Base-by-base conservation (phyloP, 441 rosid species). In the Breynia disticha region DNA sequence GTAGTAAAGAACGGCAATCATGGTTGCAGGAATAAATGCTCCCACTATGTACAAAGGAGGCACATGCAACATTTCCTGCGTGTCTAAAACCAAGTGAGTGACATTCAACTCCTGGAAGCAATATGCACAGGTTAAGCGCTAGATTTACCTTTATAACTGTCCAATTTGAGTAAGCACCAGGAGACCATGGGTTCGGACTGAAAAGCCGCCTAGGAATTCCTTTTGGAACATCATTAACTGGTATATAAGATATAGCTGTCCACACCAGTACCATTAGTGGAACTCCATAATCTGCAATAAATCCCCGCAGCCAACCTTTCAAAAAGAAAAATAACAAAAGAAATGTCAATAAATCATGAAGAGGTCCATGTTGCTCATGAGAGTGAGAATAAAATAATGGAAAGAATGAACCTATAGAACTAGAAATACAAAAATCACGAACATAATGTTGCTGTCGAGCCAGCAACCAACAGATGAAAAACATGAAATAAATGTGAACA, bases 1-100 rank as follows among this genome's bases (percentile, higher is more conserved):
- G 72, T 84, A 90, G 79, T 90, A 84, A 19, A 87, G 71, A 41
- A 91, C 95, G 0, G 95, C 91, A 16, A 90, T 69, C 96, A 87
- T 90, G 72, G 81, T 53, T 5, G 97, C 91, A 11, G 97, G 91
- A 48, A 87, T 60, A 28, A 84, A 60, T 61, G 95, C 95, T 50
- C 80, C 81, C 48, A 84, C 71, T 46, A 90, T 81, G 72, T 80
- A 84, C 43, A 41, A 46, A 24, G 68, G 56, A 1, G 96, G 80
- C 53, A 90, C 86, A 67, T 71, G 81, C 38, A 67, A 72, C 96
- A 90, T 90, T 48, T 87, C 91, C 96, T 90, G 83, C 57, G 78
- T 61, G 53, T 55, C 46, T 19, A 44, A 18, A 9, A 39, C n/a
- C n/a, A n/a, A n/a, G n/a, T n/a, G n/a, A n/a, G n/a, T n/a, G n/a